phyloP scores from a whole-genome alignment of 176 grass and related monocot species.

The Oryza coarctata region DNA sequence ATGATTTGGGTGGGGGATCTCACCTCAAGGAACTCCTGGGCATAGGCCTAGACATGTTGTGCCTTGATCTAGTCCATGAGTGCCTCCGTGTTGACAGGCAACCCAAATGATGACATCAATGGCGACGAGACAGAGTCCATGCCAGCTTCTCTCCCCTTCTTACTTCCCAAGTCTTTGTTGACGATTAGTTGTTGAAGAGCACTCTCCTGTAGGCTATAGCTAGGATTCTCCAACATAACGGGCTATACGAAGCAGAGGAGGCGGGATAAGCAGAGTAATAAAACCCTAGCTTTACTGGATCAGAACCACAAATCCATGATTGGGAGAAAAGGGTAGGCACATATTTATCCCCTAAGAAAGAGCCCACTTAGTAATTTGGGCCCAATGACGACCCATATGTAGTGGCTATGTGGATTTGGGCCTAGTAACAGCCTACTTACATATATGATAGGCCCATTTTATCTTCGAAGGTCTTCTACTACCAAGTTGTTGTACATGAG shows the following conservation, averaged over 20 bases:
- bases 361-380: background rate
- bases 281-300: constrained; percentile 31
- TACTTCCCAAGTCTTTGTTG: constrained; percentile 9
- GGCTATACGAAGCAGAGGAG: constrained; percentile 11
- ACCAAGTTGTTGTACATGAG: background rate
- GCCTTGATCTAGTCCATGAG: constrained; percentile 89
- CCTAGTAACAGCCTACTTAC: too few relatives aligned
- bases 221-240: background rate
- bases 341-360: background rate
- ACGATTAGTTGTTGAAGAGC: background rate
- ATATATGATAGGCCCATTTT: too few relatives aligned
- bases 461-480: background rate
- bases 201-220: background rate
- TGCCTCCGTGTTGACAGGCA: constrained; percentile 43
- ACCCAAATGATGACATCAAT: constrained; percentile 49
- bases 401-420: background rate
- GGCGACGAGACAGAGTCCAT: constrained; percentile 91
- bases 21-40: constrained; percentile 84
- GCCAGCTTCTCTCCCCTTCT: constrained; percentile 29
- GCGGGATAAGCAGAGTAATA: background rate
- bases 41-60: constrained; percentile 82
- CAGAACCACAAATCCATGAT: background rate
- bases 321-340: background rate
- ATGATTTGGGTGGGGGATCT: background rate
- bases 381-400: background rate